Evolutionary conservation across 768 basidiomycete genomes (phyloP).

Genomic region (Trametes cinnabarina): DNA sequence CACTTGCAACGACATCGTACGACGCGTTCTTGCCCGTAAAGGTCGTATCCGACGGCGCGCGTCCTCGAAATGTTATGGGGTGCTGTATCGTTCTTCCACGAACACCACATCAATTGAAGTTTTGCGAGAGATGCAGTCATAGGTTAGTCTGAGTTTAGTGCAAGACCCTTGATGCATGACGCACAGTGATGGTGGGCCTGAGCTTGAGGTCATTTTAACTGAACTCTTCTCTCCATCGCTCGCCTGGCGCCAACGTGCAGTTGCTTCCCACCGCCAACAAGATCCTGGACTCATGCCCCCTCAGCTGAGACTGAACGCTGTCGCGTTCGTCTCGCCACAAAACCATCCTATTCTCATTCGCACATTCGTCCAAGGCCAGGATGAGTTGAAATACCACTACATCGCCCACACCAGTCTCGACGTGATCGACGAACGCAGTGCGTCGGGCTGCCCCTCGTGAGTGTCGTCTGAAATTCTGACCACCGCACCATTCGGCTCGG

Average conservation of each 20-base stretch:
- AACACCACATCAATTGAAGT: background rate
- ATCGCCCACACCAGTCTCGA: conserved; percentile 89
- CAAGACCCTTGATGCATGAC: too few species aligned
- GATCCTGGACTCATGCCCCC: conserved; percentile 50
- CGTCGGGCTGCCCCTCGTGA: conserved; percentile 30
- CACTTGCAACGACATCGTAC: background rate
- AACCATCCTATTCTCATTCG: conserved; percentile 81
- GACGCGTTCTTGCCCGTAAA: background rate
- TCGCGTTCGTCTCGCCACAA: conserved; percentile 82
- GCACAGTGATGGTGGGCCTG: too few species aligned
- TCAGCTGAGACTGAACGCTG: conserved; percentile 71
- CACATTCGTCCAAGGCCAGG: conserved; percentile 58
- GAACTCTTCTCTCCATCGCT: too few species aligned
- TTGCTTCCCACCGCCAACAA: conserved; percentile 1
- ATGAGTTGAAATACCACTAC: conserved; percentile 83
- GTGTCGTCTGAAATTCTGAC: background rate
- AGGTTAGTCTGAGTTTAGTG: too few species aligned
- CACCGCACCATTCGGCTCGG: conserved; percentile 19
- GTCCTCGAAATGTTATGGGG: too few species aligned
- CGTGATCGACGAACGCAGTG: conserved; percentile 89
- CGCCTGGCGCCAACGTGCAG: too few species aligned
- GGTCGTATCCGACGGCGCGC: too few species aligned
- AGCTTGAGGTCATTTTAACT: too few species aligned
- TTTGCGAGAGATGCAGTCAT: background rate
- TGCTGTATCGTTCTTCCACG: too few species aligned